phyloP scores from a whole-genome alignment of 768 basidiomycete species.

The Pleurotus eryngii region DNA sequence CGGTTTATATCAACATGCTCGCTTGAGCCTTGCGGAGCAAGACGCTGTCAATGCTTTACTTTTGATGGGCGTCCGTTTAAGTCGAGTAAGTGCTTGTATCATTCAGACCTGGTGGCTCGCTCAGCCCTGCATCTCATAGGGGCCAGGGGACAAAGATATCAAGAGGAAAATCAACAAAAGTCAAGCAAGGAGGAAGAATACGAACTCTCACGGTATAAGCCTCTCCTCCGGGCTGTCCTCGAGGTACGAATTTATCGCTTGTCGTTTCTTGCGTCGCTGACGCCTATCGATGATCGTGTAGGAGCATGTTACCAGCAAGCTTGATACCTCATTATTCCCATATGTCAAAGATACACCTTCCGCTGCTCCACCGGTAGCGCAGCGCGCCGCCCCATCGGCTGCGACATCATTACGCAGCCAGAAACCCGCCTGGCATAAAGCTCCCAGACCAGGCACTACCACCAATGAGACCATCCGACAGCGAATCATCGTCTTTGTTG shows the following conservation, averaged over 20 bases:
- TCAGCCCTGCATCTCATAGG: conserved; percentile 35
- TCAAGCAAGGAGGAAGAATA: conserved; percentile 84
- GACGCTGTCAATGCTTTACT: conserved; percentile 89
- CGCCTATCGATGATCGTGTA: conserved; percentile 24
- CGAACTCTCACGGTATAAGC: conserved; percentile 92
- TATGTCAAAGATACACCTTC: conserved; percentile 82
- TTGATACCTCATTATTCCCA: conserved; percentile 81
- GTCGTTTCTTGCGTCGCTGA: background rate
- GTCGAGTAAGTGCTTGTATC: conserved; percentile 52
- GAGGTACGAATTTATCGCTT: conserved; percentile 50
- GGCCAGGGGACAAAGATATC: conserved; percentile 70
- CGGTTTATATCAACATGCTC: conserved; percentile 92
- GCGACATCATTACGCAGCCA: conserved; percentile 82
- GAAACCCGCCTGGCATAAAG: conserved; percentile 87
- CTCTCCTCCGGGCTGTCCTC: conserved; percentile 72
- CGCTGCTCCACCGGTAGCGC: conserved; percentile 40
- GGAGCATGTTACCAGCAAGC: conserved; percentile 79
- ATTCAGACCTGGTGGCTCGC: background rate
- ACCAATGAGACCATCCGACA: conserved; percentile 55
- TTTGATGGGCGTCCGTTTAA: conserved; percentile 79
- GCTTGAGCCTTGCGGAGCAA: conserved; percentile 82
- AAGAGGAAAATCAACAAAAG: conserved; percentile 81
- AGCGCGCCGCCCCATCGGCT: conserved; percentile 51
- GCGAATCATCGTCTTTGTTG: conserved; percentile 84
- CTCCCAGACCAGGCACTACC: conserved; percentile 50